A percentile compares a stretch with the other conserved stretches of the same genome.
phyloP scores from a whole-genome alignment of 2,329 filamentous ascomycete species.

The Cercospora zeae-maydis region DNA sequence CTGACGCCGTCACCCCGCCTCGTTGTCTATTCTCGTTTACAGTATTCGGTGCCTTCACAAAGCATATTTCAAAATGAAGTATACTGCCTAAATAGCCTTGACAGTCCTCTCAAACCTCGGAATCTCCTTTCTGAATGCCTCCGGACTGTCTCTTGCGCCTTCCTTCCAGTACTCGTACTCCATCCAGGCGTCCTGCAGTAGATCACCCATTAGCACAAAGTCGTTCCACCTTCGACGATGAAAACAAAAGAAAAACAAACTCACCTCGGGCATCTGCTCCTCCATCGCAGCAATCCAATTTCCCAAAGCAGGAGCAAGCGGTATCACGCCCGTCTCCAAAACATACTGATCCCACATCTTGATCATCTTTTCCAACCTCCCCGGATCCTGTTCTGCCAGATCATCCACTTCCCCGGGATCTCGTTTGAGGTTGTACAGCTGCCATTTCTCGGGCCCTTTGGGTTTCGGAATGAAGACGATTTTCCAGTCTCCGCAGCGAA shows the following conservation, averaged over 20 bases:
- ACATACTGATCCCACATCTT: slow-evolving; percentile 58
- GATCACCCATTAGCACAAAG: not conserved
- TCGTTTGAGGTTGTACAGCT: slow-evolving; percentile 52
- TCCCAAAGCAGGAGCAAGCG: slow-evolving; percentile 56
- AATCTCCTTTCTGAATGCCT: slow-evolving; percentile 35
- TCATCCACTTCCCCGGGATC: slow-evolving; percentile 51
- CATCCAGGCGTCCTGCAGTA: slow-evolving; percentile 57
- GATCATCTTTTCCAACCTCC: slow-evolving; percentile 48
- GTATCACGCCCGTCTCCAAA: slow-evolving; percentile 58
- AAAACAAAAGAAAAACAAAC: not conserved
- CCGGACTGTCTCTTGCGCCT: slow-evolving; percentile 45
- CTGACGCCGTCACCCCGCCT: too few species aligned
- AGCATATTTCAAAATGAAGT: too few species aligned
- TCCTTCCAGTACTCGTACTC: slow-evolving; percentile 63
- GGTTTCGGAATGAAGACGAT: slow-evolving; percentile 56
- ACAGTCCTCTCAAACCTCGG: slow-evolving; percentile 32
- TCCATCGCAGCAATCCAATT: slow-evolving; percentile 59
- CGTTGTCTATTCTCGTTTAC: too few species aligned
- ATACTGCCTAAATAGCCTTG: slow-evolving; percentile 21
- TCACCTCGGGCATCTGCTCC: slow-evolving; percentile 56
- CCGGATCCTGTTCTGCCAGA: slow-evolving; percentile 38
- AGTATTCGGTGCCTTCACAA: too few species aligned
- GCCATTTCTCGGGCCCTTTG: slow-evolving; percentile 56
- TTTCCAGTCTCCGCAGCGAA: slow-evolving; percentile 57
- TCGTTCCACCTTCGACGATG: not conserved